phyloP scores from a whole-genome alignment of 108 stramenopile genomes.

The Pseudonitzschia delicatissima region DNA sequence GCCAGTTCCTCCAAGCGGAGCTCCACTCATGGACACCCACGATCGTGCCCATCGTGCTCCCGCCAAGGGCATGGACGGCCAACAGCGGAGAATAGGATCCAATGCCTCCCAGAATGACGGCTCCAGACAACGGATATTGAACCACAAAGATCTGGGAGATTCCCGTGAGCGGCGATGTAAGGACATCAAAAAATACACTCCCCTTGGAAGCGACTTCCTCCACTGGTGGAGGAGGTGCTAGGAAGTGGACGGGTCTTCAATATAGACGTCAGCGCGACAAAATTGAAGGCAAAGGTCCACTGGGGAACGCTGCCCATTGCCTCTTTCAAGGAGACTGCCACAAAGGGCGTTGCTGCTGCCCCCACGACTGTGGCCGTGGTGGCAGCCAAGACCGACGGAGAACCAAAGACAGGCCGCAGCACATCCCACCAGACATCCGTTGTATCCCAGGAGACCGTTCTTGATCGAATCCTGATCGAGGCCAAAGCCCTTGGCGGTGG shows the following conservation, averaged over 20 bases:
- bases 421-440: constrained; percentile 82
- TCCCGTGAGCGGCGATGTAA: constrained; percentile 54
- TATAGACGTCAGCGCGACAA: constrained; percentile 60
- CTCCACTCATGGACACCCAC: constrained; percentile 40
- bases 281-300: constrained; percentile 81
- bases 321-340: constrained; percentile 55
- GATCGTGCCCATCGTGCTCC: constrained; percentile 48
- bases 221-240: neutral
- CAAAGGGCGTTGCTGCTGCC: constrained; percentile 53
- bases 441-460: constrained; percentile 72
- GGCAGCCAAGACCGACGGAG: constrained; percentile 29
- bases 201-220: neutral
- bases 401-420: constrained; percentile 70
- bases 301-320: constrained; percentile 51
- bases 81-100: constrained; percentile 53
- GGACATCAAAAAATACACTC: constrained; percentile 9
- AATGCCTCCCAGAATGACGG: constrained; percentile 29
- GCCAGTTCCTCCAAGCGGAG: constrained; percentile 44
- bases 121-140: constrained; percentile 57
- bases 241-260: constrained; percentile 51
- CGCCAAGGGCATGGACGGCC: constrained; percentile 61
- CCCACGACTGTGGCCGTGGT: constrained; percentile 49
- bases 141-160: constrained; percentile 87
- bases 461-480: constrained; percentile 37
- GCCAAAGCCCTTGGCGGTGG: constrained; percentile 38